phyloP scores from a whole-genome alignment of 225 moss, liverwort and hornwort genomes.

The Neckera pumila region DNA sequence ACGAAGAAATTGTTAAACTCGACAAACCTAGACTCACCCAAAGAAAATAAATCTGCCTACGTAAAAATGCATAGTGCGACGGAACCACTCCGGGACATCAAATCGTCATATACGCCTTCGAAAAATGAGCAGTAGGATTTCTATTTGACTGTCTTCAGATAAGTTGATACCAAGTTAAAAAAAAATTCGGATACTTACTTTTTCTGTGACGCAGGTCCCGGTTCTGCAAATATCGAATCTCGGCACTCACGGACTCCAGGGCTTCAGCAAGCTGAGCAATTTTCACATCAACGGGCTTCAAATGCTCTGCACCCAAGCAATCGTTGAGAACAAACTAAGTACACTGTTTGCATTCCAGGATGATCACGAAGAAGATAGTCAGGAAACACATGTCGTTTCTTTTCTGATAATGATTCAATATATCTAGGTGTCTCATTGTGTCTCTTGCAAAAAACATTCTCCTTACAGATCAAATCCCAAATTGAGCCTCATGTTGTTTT shows the following conservation, averaged over 20 bases:
- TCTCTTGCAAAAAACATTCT: not conserved
- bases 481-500: not conserved
- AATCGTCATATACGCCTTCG: not conserved
- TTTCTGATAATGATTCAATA: not conserved
- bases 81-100: not conserved
- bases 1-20: not conserved
- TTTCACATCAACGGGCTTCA: slow-evolving; percentile 61
- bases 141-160: not conserved
- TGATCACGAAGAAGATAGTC: not conserved
- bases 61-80: not conserved
- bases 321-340: not conserved
- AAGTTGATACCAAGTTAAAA: not conserved
- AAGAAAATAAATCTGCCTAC: not conserved
- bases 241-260: slow-evolving; percentile 43
- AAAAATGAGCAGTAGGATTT: not conserved
- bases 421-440: not conserved
- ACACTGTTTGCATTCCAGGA: not conserved
- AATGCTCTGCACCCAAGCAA: slow-evolving; percentile 40
- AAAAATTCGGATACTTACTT: slow-evolving; percentile 16
- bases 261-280: slow-evolving; percentile 47
- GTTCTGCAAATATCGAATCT: slow-evolving; percentile 40
- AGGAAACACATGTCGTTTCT: not conserved
- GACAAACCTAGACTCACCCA: not conserved
- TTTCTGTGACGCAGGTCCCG: slow-evolving; percentile 48
- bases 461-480: not conserved